Base-by-base conservation (phyloP, 1,139 yeast genomes). In the Zygoascus sp. region DNA sequence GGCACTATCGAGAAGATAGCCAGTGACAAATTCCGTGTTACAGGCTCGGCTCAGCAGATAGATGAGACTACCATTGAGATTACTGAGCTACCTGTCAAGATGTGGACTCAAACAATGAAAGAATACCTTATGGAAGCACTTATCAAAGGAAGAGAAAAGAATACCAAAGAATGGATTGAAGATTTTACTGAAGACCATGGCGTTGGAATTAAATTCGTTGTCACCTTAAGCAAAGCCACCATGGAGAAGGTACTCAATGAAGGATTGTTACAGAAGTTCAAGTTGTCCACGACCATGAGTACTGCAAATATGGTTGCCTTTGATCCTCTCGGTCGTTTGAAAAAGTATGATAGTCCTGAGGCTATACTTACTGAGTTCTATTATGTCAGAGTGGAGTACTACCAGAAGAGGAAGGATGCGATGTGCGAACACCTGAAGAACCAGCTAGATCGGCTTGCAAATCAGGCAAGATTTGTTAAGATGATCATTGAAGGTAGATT, bases 101-200 rank as follows among this genome's bases (percentile, higher is more conserved):
- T 87, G 61, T 94, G 98, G 98, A 92, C 96, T 1, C 78, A 85
- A 49, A 83, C 81, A 44, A 81, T 90, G 74, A 92, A 92, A 63
- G 97, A 90, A 60, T 86, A 78, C 58, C 71, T 94, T 55, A 68
- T 88, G 51, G 76, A 79, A 45, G 95, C 92, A 19, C 71, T 89
- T 48, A 57, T 52, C 16, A 60, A 57, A 41, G 62, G 61, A 34
- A 54, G 57, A 22, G 66, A 63, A 32, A 19, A 44, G 5, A 42
- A 34, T 19, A 22, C 38, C 17, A 58, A 55, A 27, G 96, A 95
- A 21, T 92, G 97, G 95, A 88, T 92, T 51, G 90, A 88, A 56
- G 97, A 92, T 67, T 80, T 90, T 81, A 90, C 85, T 58, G 98
- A 92, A 63, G 96, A 92, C 61, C 97, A 92, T 64, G 86, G 89